Base-by-base conservation (phyloP, 2,329 filamentous ascomycete genomes). In the Colletotrichum nymphaeae region DNA sequence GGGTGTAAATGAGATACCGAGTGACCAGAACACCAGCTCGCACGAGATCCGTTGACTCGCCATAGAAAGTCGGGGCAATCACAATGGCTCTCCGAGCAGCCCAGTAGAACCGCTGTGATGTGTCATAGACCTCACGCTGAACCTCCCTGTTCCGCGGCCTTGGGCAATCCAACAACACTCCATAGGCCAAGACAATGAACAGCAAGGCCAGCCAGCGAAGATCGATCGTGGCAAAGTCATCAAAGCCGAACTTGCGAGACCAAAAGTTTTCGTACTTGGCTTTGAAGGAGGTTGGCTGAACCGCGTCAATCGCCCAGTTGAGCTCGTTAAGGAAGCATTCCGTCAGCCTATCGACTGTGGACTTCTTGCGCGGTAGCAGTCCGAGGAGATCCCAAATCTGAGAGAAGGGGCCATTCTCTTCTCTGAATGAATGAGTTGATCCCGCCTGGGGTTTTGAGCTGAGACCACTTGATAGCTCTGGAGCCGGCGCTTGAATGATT, bases 351-450 rank as follows among this genome's bases (percentile, higher is more conserved):
- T 84, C 83, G 1, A 83, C 83, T 0, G 79, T 80, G 1, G 79
- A 75, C 72, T 83, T 83, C 37, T 80, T 80, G 1, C 83, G 79
- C 1, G 83, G 83, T 7, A 85, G 73, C 1, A 81, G 72, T 0
- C 83, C 83, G 5, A 85, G 76, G 1, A 85, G 75, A 59, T 85
- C 83, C 83, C 83, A 85, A 14, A 84, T 81, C 55, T 84, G 83
- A 3, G 81, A 83, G 37, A 77, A 77, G 0, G 77, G 76, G 0
- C 76, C 74, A n/a, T 75, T 75, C 5, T 77, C 77, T 6, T 73
- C 67, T 1, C 70, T 60, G 60, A 73, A 73, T 0, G 60, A 65
- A 2, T 73, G 70, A 19, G 70, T 73, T 22, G 70, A 70, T 28
- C 76, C 70, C 3, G 74, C 73, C 16, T 76, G 62, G 30, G 71